Percentiles rank a stretch among this genome's conserved stretches.
These are phyloP conservation scores for Pyrenopolyporus hunteri DNA, from an alignment of 495 filamentous ascomycete species.

Conservation along the genomic window DNA sequence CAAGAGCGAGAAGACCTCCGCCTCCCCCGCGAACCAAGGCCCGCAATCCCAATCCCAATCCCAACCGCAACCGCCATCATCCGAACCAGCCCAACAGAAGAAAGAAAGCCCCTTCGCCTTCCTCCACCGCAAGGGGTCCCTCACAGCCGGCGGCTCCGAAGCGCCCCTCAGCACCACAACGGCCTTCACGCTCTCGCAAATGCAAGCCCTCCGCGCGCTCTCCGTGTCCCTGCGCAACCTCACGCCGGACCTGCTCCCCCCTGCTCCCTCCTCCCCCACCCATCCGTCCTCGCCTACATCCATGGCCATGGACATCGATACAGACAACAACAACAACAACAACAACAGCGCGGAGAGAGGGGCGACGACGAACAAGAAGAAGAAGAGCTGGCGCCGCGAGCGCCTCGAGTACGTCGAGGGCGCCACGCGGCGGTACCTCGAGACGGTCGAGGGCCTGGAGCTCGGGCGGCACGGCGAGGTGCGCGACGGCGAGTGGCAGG, in stretches of 20 bases:
- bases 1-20: conserved; percentile 39
- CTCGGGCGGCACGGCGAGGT: conserved; percentile 62
- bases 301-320: conserved; percentile 18
- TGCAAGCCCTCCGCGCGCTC: conserved; percentile 74
- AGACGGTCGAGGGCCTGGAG: conserved; percentile 60
- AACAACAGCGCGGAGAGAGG: conserved; percentile 34
- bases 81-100: conserved; percentile 48
- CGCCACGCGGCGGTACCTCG: conserved; percentile 63
- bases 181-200: conserved; percentile 78
- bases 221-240: conserved; percentile 67
- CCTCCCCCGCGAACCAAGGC: conserved; percentile 25
- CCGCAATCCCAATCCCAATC: too few species aligned
- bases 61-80: conserved; percentile 45
- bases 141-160: conserved; percentile 49
- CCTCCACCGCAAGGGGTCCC: conserved; percentile 51
- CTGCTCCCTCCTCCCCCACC: not conserved
- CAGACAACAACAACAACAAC: conserved; percentile 40
- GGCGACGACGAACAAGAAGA: conserved; percentile 21
- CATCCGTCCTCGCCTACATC: not conserved
- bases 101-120: conserved; percentile 54
- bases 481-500: conserved; percentile 62
- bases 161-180: conserved; percentile 74
- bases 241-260: conserved; percentile 57
- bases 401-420: conserved; percentile 78
- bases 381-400: conserved; percentile 60